phyloP scores from a whole-genome alignment of 2,329 filamentous ascomycete species.

The Trichoderma breve region DNA sequence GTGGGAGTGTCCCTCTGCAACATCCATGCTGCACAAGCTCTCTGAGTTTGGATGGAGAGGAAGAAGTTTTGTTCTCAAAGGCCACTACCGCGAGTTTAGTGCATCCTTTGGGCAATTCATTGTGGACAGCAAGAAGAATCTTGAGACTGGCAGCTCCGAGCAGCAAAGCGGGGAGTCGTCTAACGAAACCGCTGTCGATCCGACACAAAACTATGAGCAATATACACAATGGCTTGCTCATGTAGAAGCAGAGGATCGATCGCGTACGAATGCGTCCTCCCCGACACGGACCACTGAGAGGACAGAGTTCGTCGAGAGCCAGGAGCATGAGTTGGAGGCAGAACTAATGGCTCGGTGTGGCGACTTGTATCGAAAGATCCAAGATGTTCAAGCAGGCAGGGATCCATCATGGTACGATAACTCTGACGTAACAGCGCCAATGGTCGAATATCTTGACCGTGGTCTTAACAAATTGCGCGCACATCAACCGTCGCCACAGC shows the following conservation, averaged over 20 bases:
- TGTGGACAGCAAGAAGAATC: constrained; percentile 41
- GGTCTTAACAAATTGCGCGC: constrained; percentile 45
- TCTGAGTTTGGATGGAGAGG: constrained; percentile 49
- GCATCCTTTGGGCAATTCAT: constrained; percentile 53
- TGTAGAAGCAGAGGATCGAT: constrained; percentile 44
- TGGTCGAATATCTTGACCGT: constrained; percentile 49
- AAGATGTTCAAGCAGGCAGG: constrained; percentile 33
- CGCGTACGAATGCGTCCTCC: constrained; percentile 38
- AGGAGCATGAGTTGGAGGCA: constrained; percentile 49
- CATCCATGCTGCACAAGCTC: constrained; percentile 46
- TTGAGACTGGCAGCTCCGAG: constrained; percentile 40
- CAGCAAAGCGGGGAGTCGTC: background rate
- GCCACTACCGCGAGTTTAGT: constrained; percentile 56
- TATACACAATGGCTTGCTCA: constrained; percentile 47
- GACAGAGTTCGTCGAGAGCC: constrained; percentile 40
- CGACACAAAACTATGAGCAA: constrained; percentile 33
- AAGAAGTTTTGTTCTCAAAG: constrained; percentile 54
- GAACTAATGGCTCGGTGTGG: constrained; percentile 49
- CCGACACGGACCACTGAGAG: constrained; percentile 41
- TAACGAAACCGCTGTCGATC: constrained; percentile 17
- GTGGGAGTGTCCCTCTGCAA: constrained; percentile 52
- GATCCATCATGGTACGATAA: constrained; percentile 33
- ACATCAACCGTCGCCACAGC: constrained; percentile 23
- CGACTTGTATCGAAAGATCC: constrained; percentile 45
- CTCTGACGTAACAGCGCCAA: constrained; percentile 45